These are phyloP conservation scores for Haberlea rhodopensis DNA, from an alignment of 257 asterid genomes.

Conservation along the genomic window DNA sequence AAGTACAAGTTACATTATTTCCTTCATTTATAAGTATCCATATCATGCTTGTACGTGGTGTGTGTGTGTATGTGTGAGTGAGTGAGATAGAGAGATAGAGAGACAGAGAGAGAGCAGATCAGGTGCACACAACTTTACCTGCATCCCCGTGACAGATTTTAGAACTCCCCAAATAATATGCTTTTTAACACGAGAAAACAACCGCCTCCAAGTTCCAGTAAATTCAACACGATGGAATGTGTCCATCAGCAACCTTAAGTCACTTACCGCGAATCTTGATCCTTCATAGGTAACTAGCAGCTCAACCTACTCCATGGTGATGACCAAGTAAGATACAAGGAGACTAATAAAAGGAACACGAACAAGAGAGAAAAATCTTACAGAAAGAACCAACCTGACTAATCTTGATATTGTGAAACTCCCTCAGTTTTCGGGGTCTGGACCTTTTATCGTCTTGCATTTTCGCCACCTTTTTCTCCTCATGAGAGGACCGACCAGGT, in stretches of 20 bases:
- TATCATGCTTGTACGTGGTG: not conserved
- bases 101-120: slow-evolving; percentile 15
- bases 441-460: slow-evolving; percentile 82
- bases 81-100: too few species aligned
- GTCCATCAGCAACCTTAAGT: slow-evolving; percentile 95
- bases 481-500: slow-evolving; percentile 89
- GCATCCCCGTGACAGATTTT: slow-evolving; percentile 99
- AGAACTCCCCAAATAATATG: slow-evolving; percentile 99
- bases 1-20: not conserved
- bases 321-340: slow-evolving; percentile 27
- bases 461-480: slow-evolving; percentile 79
- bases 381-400: slow-evolving; percentile 76
- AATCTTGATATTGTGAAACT: slow-evolving; percentile 92
- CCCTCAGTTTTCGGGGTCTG: slow-evolving; percentile 86
- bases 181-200: slow-evolving; percentile 97
- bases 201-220: slow-evolving; percentile 97
- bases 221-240: slow-evolving; percentile 89
- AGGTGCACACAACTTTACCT: slow-evolving; percentile 43
- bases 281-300: slow-evolving; percentile 97
- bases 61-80: not conserved
- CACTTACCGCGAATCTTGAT: slow-evolving; percentile 96
- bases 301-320: slow-evolving; percentile 73
- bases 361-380: slow-evolving; percentile 22
- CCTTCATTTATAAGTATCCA: not conserved
- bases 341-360: slow-evolving; percentile 17